Conservation (phyloP, 2,329 filamentous ascomycete species). For the Polychaeton citri region DNA sequence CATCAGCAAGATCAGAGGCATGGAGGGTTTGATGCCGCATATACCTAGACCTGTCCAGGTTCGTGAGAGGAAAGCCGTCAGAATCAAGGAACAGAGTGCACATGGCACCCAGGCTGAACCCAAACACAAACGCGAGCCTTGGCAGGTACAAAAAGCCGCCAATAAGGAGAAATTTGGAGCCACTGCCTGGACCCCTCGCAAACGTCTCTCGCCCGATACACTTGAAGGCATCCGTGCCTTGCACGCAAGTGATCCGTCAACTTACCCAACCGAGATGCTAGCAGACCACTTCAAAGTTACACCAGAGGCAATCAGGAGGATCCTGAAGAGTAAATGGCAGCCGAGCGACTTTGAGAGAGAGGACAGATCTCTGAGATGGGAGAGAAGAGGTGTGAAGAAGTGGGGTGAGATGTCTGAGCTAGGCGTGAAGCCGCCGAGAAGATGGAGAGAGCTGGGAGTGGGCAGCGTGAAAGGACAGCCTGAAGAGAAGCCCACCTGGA, state of each 20-base stretch:
- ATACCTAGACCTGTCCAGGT: conserved; percentile 1
- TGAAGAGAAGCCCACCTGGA: background rate
- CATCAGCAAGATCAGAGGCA: conserved; percentile 10
- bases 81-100: conserved; percentile 3
- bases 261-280: conserved; percentile 62
- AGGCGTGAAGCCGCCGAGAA: conserved; percentile 44
- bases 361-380: conserved; percentile 31
- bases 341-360: conserved; percentile 38
- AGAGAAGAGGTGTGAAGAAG: conserved; percentile 34
- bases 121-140: conserved; percentile 32
- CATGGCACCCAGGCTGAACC: conserved; percentile 1
- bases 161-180: conserved; percentile 66
- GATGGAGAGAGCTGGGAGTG: conserved; percentile 36
- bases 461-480: background rate
- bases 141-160: conserved; percentile 65
- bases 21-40: conserved; percentile 5
- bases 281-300: conserved; percentile 74
- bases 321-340: conserved; percentile 67
- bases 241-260: conserved; percentile 60
- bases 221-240: conserved; percentile 79
- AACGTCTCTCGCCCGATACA: conserved; percentile 82
- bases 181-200: conserved; percentile 65
- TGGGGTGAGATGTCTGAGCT: conserved; percentile 34
- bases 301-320: conserved; percentile 72
- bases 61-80: conserved; percentile 1